phyloP scores from a whole-genome alignment of 2,329 filamentous ascomycete genomes.

The Apiospora aurea region DNA sequence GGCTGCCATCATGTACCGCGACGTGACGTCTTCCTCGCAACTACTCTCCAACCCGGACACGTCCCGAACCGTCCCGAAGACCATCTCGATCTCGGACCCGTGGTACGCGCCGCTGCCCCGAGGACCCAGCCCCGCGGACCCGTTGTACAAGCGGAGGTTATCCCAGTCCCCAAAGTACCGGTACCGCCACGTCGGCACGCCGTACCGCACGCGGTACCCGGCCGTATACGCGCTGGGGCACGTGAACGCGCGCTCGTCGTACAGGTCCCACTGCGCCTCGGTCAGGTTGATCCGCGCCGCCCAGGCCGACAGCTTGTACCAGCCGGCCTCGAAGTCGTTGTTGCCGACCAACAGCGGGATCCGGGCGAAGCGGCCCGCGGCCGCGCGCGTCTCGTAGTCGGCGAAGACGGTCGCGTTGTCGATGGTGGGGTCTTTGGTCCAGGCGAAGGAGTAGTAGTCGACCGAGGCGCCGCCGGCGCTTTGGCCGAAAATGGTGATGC shows the following conservation, averaged over 20 bases:
- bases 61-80: slow-evolving; percentile 50
- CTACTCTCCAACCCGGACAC: slow-evolving; percentile 47
- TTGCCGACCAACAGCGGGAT: slow-evolving; percentile 52
- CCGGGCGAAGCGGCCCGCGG: slow-evolving; percentile 38
- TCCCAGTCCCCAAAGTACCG: slow-evolving; percentile 58
- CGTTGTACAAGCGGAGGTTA: slow-evolving; percentile 51
- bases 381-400: slow-evolving; percentile 42
- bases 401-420: slow-evolving; percentile 50
- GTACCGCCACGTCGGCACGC: slow-evolving; percentile 51
- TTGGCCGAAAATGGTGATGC: slow-evolving; percentile 49
- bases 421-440: slow-evolving; percentile 50
- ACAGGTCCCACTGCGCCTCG: slow-evolving; percentile 44
- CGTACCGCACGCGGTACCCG: slow-evolving; percentile 41
- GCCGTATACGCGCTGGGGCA: slow-evolving; percentile 52
- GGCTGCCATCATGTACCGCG: slow-evolving; percentile 26
- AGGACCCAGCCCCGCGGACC: slow-evolving; percentile 10
- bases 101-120: slow-evolving; percentile 56
- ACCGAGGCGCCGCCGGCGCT: slow-evolving; percentile 50
- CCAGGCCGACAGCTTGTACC: slow-evolving; percentile 54
- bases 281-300: slow-evolving; percentile 48
- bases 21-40: not conserved
- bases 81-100: slow-evolving; percentile 54
- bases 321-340: slow-evolving; percentile 55
- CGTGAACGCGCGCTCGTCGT: slow-evolving; percentile 53
- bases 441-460: slow-evolving; percentile 58